phyloP scores from a whole-genome alignment of 2,329 filamentous ascomycete genomes.

The Metarhizium brunneum region DNA sequence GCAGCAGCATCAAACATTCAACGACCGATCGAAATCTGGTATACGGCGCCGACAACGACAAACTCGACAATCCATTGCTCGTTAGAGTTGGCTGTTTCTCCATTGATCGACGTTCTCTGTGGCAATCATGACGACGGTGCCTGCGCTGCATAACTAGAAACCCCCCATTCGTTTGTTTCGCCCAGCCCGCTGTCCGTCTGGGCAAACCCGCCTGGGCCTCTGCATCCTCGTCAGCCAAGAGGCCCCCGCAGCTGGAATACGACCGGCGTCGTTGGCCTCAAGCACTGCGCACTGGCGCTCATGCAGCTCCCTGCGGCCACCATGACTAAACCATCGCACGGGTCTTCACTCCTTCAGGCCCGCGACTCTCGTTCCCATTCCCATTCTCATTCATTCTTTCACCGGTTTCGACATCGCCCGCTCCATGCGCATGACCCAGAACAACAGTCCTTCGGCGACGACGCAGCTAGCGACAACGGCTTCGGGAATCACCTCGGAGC shows the following conservation, averaged over 20 bases:
- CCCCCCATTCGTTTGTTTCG: neutral
- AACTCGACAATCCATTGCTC: no score
- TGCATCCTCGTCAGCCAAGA: conserved; percentile 1
- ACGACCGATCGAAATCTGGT: no score
- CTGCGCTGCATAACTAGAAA: neutral
- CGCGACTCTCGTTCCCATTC: conserved; percentile 14
- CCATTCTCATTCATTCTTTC: conserved; percentile 17
- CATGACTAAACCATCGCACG: conserved; percentile 25
- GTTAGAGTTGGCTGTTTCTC: no score
- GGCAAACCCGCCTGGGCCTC: conserved; percentile 4
- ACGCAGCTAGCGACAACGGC: conserved; percentile 9
- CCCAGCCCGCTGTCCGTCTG: neutral
- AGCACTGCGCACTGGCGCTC: neutral
- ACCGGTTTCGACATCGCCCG: conserved; percentile 9
- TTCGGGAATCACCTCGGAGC: conserved; percentile 17
- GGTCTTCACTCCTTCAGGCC: conserved; percentile 30
- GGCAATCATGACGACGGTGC: conserved; percentile 4
- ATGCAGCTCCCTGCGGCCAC: conserved; percentile 10
- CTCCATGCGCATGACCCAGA: conserved; percentile 8
- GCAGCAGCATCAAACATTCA: no score
- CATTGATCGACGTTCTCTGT: neutral
- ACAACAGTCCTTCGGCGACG: conserved; percentile 7
- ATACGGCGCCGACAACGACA: no score
- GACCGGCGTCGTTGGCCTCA: conserved; percentile 11
- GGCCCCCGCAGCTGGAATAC: conserved; percentile 9